Percentiles rank a stretch among this genome's conserved stretches.
Evolutionary conservation across 768 basidiomycete species (phyloP).

Genomic region (Boletales sp.): DNA sequence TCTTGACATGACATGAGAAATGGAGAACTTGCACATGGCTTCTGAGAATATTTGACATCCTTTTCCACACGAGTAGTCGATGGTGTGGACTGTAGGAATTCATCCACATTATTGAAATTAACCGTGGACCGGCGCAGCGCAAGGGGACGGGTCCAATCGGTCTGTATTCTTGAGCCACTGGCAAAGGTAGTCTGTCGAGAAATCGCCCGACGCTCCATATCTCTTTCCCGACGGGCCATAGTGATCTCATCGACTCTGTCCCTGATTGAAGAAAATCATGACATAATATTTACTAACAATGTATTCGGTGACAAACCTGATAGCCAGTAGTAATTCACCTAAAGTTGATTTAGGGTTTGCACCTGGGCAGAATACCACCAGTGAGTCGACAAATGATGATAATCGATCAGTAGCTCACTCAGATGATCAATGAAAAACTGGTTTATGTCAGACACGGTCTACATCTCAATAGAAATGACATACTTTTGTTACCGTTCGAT

Average conservation of each 20-base stretch:
- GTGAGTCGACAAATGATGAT: not conserved
- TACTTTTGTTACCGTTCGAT: constrained; percentile 22
- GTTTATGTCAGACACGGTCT: not conserved
- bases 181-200: constrained; percentile 14
- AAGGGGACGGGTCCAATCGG: not conserved
- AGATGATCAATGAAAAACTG: constrained; percentile 29
- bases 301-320: constrained; percentile 19
- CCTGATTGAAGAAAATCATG: constrained; percentile 4
- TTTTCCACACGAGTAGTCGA: not conserved
- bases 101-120: constrained; percentile 3
- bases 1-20: not conserved
- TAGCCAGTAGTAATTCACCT: constrained; percentile 13
- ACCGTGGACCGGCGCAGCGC: constrained; percentile 12
- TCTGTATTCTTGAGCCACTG: not conserved
- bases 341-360: constrained; percentile 21
- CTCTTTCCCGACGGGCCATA: constrained; percentile 10
- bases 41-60: constrained; percentile 12
- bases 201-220: constrained; percentile 1
- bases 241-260: constrained; percentile 15
- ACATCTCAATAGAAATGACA: not conserved
- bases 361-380: constrained; percentile 5
- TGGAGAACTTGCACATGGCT: constrained; percentile 13
- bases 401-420: constrained; percentile 11
- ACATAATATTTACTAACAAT: not conserved
- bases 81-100: not conserved